phyloP scores from a whole-genome alignment of 169 alveolate species.

The Eimeria sp. region DNA sequence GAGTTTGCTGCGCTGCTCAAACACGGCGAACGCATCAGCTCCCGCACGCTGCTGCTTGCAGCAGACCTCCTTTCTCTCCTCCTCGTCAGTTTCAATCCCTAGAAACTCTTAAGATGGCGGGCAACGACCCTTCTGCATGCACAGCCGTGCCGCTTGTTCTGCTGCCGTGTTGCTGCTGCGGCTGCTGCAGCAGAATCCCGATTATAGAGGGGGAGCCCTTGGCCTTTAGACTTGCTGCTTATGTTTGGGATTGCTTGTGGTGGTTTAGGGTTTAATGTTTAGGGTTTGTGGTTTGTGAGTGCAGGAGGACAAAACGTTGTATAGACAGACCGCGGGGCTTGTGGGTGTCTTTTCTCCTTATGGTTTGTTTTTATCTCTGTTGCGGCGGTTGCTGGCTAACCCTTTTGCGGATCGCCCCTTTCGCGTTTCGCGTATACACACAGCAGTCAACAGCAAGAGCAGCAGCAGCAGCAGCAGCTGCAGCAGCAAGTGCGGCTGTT shows the following conservation, averaged over 20 bases:
- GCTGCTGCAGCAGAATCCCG: neutral
- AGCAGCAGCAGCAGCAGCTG: slow-evolving; percentile 31
- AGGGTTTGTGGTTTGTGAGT: neutral
- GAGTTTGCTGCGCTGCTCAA: slow-evolving; percentile 69
- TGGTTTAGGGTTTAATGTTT: slow-evolving; percentile 15
- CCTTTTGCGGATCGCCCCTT: slow-evolving; percentile 49
- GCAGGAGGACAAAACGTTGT: slow-evolving; percentile 57
- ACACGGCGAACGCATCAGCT: slow-evolving; percentile 48
- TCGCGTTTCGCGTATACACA: slow-evolving; percentile 18
- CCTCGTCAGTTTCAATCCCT: slow-evolving; percentile 2
- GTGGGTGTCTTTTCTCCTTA: slow-evolving; percentile 70
- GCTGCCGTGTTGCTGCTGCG: neutral
- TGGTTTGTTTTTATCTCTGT: slow-evolving; percentile 67
- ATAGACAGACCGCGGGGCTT: slow-evolving; percentile 61
- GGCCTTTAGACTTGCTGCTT: neutral
- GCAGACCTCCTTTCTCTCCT: slow-evolving; percentile 77
- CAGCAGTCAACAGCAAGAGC: neutral
- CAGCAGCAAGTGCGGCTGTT: neutral
- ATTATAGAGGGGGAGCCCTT: neutral
- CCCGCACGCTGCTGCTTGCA: slow-evolving; percentile 76
- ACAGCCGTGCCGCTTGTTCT: neutral
- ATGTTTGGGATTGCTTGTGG: neutral
- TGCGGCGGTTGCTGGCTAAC: slow-evolving; percentile 73
- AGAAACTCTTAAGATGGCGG: neutral
- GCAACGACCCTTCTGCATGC: neutral